Evolutionary conservation across 192 early-diverging fungal genomes (phyloP).

Genomic region (Backusella circina): DNA sequence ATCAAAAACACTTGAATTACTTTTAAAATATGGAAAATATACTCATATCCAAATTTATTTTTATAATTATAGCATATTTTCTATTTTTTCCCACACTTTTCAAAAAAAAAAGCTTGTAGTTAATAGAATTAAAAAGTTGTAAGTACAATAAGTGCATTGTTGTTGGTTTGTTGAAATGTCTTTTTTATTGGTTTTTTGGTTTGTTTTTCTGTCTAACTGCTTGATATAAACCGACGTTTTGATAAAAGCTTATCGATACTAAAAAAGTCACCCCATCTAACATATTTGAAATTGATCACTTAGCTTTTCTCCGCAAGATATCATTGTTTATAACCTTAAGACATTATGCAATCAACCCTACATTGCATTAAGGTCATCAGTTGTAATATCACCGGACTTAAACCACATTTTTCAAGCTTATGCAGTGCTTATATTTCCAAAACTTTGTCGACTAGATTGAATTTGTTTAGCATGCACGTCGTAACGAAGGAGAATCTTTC

Average conservation of each 20-base stretch:
- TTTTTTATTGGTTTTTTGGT: not conserved
- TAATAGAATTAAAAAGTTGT: not conserved
- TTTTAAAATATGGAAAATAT: too few relatives aligned
- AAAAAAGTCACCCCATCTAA: not conserved
- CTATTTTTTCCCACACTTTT: not conserved
- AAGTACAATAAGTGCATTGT: not conserved
- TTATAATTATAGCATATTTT: not conserved
- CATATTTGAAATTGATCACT: not conserved
- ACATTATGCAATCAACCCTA: not conserved
- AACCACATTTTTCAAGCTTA: not conserved
- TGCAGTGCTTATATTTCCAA: not conserved
- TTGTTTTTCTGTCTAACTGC: not conserved
- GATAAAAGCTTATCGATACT: not conserved
- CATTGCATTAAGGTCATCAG: not conserved
- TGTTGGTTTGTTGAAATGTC: not conserved
- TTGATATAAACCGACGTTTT: not conserved
- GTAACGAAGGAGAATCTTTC: not conserved
- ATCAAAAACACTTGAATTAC: too few relatives aligned
- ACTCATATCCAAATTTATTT: too few relatives aligned
- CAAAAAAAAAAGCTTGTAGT: not conserved
- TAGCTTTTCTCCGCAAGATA: not conserved
- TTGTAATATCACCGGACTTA: not conserved
- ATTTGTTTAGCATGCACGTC: not conserved
- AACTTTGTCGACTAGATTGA: not conserved
- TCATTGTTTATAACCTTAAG: not conserved